Base-by-base conservation (phyloP, 805 yeast species). In the Tetrapisispora iriomotensis region DNA sequence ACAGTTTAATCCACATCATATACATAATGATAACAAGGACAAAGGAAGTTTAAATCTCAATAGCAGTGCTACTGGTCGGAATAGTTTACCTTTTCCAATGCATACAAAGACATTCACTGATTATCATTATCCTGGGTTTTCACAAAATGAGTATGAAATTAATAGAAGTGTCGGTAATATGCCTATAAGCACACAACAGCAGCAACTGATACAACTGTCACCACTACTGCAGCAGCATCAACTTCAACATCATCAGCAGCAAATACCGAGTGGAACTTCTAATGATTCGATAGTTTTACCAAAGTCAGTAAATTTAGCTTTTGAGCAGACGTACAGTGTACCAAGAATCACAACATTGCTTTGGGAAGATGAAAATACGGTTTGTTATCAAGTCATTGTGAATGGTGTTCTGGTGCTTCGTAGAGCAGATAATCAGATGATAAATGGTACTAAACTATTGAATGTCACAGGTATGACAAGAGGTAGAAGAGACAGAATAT, bases 331-430 rank as follows among this genome's bases (percentile, higher is more conserved):
- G 14, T 20, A 26, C 14, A 34, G 23, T 25, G 15, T 34, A 6
- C 37, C 37, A 6, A 18, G 31, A 26, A 85, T 82, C 38, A 79
- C 87, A 38, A 82, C 90, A 19, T 82, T 90, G n/a, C 74, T 81
- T 72, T 83, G 94, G 94, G 92, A 83, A 55, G 94, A 83, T 55
- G 94, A 83, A 54, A 79, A 80, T 48, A 83, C 94, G 1, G 60
- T 83, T 38, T 83, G 92, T 55, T 83, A 82, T 64, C 92, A 82
- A 60, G 90, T 83, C 21, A 92, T 82, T 51, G 88, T 85, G 42
- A 77, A 81, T 46, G 82, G 84, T 41, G 82, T 82, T 33, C 70
- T 80, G 15, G 94, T 83, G 19, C 87, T 83, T 23, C 71, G 94
- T 48, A 71, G 94, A 54, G 92, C 85, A 24, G 92, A 83, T 61